Conservation (phyloP, 2,329 filamentous ascomycete genomes). For the Dothiorella sarmentorum region DNA sequence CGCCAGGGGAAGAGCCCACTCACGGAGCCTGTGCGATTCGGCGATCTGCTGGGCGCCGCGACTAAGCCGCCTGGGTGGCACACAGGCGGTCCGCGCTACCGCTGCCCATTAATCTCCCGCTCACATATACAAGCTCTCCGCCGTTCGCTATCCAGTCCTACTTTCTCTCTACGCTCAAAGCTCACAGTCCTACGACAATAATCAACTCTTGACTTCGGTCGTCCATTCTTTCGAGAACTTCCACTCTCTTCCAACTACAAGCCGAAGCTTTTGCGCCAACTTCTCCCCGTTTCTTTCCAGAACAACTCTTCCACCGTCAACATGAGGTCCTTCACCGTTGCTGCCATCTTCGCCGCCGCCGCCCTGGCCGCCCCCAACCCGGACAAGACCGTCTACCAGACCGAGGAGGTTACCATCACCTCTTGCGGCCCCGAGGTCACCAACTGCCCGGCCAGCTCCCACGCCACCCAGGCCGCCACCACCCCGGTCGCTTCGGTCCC, state of each 20-base stretch:
- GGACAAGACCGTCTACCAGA: conserved; percentile 18
- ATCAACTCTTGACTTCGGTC: conserved; percentile 20
- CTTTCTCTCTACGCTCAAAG: conserved; percentile 18
- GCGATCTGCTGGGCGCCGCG: conserved; percentile 12
- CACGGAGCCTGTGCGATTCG: conserved; percentile 3
- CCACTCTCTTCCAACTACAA: conserved; percentile 22
- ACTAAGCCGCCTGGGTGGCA: too few species aligned
- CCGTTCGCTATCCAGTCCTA: background rate
- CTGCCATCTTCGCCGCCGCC: conserved; percentile 19
- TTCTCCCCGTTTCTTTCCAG: conserved; percentile 14
- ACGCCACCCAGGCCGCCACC: conserved; percentile 3
- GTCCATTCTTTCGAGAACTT: conserved; percentile 19
- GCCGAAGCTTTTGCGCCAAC: conserved; percentile 21
- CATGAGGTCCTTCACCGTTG: conserved; percentile 21
- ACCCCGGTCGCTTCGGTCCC: too few species aligned
- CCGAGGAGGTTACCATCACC: conserved; percentile 18
- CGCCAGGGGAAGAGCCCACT: conserved; percentile 17
- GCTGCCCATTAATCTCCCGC: conserved; percentile 17
- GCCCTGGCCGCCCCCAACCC: conserved; percentile 18
- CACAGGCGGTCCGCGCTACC: conserved; percentile 9
- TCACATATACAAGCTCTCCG: conserved; percentile 17
- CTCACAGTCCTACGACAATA: conserved; percentile 17
- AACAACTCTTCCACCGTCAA: conserved; percentile 20
- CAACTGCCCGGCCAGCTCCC: conserved; percentile 21
- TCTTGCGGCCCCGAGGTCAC: conserved; percentile 20